Base-by-base conservation (phyloP, 2,329 filamentous ascomycete genomes). In the Septoria linicola region DNA sequence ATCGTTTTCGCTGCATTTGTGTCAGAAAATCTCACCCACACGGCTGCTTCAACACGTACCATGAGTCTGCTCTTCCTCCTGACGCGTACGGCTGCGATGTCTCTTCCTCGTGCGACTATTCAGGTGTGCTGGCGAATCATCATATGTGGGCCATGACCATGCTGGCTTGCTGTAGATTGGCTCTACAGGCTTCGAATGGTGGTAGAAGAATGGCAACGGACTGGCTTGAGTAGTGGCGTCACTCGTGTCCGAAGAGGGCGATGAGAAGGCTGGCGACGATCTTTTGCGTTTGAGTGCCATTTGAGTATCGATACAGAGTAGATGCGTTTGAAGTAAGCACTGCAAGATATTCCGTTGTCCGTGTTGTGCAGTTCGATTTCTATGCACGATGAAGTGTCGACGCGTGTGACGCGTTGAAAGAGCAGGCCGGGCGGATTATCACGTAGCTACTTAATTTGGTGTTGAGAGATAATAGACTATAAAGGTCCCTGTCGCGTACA, bases 201-300 rank as follows among this genome's bases (percentile, higher is more conserved):
- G 43, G 54, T 64, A 67, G 59, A 63, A 64, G 55, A 46, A 63
- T 41, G 52, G 59, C 49, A 63, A 55, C 48, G 59, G 58, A 53
- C 49, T 61, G 43, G 60, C 53, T 25, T 47, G 63, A 40, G 66
- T 61, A 21, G 63, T 63, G 49, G 64, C 60, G 51, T 67, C 66
- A 65, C 67, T 71, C 51, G 69, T 70, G 30, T 70, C 67, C 36
- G 74, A 55, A 8, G 53, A 49, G 21, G 73, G 63, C 14, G 76
- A 72, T 13, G 77, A 74, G 56, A 75, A 72, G 35, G 70, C 65
- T 35, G 59, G 53, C 37, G 60, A 58, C 27, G 78, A 80, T 37
- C 79, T 77, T 65, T 83, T 83, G 63, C 80, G 79, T 66, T 83
- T 83, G 65, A 78, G 69, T 17, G 72, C 70, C 80, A 83, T 82